Evolutionary conservation across 2,329 filamentous ascomycete species (phyloP).

Genomic region (Tolypocladium endophyticum): DNA sequence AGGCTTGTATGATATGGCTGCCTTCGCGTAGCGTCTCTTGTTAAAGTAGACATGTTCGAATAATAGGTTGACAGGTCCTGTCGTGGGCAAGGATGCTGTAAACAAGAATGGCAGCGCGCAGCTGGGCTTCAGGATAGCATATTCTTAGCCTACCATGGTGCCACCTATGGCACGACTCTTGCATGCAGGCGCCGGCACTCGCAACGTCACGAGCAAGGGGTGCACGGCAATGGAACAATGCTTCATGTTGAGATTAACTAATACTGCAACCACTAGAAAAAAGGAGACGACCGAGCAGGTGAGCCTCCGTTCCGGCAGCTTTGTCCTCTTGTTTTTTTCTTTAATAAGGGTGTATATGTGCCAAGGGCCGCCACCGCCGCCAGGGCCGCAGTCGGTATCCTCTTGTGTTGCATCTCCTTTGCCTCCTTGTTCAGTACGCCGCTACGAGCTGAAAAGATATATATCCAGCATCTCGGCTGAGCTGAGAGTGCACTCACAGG

Average conservation of each 20-base stretch:
- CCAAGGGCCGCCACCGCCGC: conserved; percentile 9
- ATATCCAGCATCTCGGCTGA: conserved; percentile 23
- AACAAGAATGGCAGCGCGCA: too few species aligned
- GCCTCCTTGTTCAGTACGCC: conserved; percentile 2
- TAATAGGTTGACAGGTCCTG: background rate
- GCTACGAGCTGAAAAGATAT: conserved; percentile 4
- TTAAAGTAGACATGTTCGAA: background rate
- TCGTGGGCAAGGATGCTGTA: too few species aligned
- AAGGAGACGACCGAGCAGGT: conserved; percentile 20
- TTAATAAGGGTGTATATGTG: conserved; percentile 4
- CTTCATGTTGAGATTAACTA: conserved; percentile 30
- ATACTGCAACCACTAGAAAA: conserved; percentile 28
- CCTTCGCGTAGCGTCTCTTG: background rate
- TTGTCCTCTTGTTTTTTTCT: conserved; percentile 21
- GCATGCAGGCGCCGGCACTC: background rate
- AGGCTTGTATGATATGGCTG: background rate
- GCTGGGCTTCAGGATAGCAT: too few species aligned
- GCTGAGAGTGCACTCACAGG: conserved; percentile 4
- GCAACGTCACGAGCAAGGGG: background rate
- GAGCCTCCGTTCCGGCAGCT: conserved; percentile 19
- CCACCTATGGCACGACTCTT: background rate
- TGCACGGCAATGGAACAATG: conserved; percentile 5
- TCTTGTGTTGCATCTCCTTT: conserved; percentile 1
- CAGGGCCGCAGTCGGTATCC: conserved; percentile 16
- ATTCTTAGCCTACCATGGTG: background rate